These are phyloP conservation scores for Rhizopus delemar DNA, from an alignment of 371 early-diverging fungal genomes.

Conservation along the genomic window DNA sequence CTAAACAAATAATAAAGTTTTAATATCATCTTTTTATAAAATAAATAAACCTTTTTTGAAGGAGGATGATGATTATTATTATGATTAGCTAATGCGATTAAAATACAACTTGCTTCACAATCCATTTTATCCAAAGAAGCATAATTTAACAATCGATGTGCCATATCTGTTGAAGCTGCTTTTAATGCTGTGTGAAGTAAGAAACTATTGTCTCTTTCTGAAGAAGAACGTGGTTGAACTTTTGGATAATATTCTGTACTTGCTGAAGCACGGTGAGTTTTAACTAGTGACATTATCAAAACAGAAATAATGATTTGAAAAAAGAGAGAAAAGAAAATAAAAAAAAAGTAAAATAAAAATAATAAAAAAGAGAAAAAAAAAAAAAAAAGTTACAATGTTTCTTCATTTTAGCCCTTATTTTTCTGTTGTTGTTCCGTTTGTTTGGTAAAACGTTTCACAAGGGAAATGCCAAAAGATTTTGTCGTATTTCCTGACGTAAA, in stretches of 20 bases:
- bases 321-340: background rate
- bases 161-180: conserved; percentile 24
- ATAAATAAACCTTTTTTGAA: background rate
- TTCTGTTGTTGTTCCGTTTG: conserved; percentile 6
- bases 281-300: background rate
- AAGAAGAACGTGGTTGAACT: conserved; percentile 49
- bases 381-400: background rate
- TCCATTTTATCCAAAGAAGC: conserved; percentile 41
- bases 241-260: conserved; percentile 29
- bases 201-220: conserved; percentile 37
- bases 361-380: background rate
- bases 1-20: background rate
- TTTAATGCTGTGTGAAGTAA: conserved; percentile 22
- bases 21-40: background rate
- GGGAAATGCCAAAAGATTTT: conserved; percentile 1
- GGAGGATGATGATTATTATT: background rate
- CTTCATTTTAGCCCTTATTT: conserved; percentile 6
- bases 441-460: conserved; percentile 8
- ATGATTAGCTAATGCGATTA: conserved; percentile 48
- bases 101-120: conserved; percentile 47
- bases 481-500: background rate
- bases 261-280: conserved; percentile 1
- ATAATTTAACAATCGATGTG: conserved; percentile 26
- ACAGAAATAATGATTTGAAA: conserved; percentile 8
- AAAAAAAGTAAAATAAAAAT: background rate